Evolutionary conservation across 2,329 filamentous ascomycete genomes (phyloP).

Genomic region (Podosphaera xanthii): DNA sequence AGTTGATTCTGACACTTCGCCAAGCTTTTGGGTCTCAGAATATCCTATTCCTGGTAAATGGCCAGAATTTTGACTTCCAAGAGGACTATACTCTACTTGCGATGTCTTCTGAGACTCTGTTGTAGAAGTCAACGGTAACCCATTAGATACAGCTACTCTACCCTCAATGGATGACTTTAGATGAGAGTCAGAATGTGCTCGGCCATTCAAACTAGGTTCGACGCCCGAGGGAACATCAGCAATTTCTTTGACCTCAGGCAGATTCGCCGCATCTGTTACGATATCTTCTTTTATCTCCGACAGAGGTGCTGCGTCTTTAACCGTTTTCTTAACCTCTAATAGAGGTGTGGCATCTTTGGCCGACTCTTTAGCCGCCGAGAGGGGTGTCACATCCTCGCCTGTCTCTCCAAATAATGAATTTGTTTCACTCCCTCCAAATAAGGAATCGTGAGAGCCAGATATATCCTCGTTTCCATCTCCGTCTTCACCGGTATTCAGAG

Average conservation of each 20-base stretch:
- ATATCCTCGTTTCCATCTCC: constrained; percentile 31
- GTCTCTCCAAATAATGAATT: constrained; percentile 81
- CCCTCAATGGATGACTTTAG: constrained; percentile 12
- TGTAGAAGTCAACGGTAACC: too few relatives aligned
- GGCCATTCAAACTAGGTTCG: constrained; percentile 21
- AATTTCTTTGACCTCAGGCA: neutral
- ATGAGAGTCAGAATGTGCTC: constrained; percentile 9
- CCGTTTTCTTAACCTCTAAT: constrained; percentile 6
- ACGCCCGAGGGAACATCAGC: constrained; percentile 61
- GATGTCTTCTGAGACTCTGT: too few relatives aligned
- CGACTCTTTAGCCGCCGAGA: constrained; percentile 38
- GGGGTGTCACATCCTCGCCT: constrained; percentile 26
- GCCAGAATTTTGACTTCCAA: constrained; percentile 1
- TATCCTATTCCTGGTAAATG: constrained; percentile 4
- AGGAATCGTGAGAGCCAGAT: constrained; percentile 41
- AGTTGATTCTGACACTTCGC: constrained; percentile 46
- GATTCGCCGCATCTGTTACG: too few relatives aligned
- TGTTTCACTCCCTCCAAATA: constrained; percentile 53
- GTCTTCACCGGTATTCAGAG: constrained; percentile 18
- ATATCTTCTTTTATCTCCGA: too few relatives aligned
- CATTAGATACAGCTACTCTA: neutral
- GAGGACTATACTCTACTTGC: neutral
- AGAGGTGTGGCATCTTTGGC: constrained; percentile 44
- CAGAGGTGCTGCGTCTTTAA: constrained; percentile 2
- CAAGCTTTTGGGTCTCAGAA: constrained; percentile 25